Evolutionary conservation across 164 flowering plant genomes (phyloP).

Genomic region (Warburgia ugandensis): DNA sequence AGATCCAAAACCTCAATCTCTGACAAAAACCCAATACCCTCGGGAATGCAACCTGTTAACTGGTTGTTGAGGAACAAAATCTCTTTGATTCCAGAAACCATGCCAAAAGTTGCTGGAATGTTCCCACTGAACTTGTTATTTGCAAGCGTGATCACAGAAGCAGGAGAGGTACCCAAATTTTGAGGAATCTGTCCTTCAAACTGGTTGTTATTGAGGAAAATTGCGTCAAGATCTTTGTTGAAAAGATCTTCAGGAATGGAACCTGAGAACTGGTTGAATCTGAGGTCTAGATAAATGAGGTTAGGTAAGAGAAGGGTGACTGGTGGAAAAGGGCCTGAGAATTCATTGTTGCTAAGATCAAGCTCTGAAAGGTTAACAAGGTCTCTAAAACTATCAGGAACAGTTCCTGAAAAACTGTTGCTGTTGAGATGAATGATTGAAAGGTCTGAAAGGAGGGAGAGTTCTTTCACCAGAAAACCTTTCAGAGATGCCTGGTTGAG

Average conservation of each 20-base stretch:
- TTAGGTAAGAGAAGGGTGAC: slow-evolving; percentile 44
- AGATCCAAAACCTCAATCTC: slow-evolving; percentile 70
- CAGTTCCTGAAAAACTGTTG: slow-evolving; percentile 66
- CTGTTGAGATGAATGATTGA: slow-evolving; percentile 74
- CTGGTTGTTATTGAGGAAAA: slow-evolving; percentile 70
- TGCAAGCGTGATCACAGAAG: slow-evolving; percentile 88
- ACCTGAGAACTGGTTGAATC: slow-evolving; percentile 75
- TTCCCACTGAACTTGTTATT: slow-evolving; percentile 66
- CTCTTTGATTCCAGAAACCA: slow-evolving; percentile 58
- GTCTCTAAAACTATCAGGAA: slow-evolving; percentile 51
- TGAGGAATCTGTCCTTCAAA: slow-evolving; percentile 66
- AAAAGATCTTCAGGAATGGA: slow-evolving; percentile 65
- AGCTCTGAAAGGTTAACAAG: slow-evolving; percentile 52
- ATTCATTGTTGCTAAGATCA: slow-evolving; percentile 79
- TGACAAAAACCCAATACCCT: slow-evolving; percentile 64
- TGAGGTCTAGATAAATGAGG: slow-evolving; percentile 70
- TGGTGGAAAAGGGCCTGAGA: slow-evolving; percentile 73
- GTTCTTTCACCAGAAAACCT: slow-evolving; percentile 65
- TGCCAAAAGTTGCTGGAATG: slow-evolving; percentile 68
- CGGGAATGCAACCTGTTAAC: slow-evolving; percentile 85
- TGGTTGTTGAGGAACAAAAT: slow-evolving; percentile 73
- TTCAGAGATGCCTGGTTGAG: slow-evolving; percentile 71
- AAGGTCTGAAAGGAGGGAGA: slow-evolving; percentile 54
- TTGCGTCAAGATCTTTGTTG: slow-evolving; percentile 55
- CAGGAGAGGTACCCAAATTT: slow-evolving; percentile 68